A percentile compares a stretch with the other conserved stretches of the same genome.
Conservation (phyloP, 768 basidiomycete species). For the Russula griseocarnosa region DNA sequence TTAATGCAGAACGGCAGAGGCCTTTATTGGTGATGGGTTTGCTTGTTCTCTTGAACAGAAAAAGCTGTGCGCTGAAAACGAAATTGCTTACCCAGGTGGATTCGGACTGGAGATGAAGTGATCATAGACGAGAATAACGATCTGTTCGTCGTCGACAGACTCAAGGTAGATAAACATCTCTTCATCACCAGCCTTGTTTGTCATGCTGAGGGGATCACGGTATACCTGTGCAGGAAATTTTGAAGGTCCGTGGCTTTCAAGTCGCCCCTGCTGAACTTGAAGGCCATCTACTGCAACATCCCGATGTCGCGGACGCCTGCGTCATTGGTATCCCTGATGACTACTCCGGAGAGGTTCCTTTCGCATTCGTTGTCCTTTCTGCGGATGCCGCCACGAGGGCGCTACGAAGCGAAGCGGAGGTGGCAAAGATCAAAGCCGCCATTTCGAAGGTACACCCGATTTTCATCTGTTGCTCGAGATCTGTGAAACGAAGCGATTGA, state of each 20-base stretch:
- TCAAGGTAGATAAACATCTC: constrained; percentile 42
- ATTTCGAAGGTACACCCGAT: constrained; percentile 20
- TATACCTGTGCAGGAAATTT: constrained; percentile 45
- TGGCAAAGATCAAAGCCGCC: constrained; percentile 19
- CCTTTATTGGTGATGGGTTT: constrained; percentile 66
- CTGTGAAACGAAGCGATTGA: neutral
- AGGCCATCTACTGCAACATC: constrained; percentile 57
- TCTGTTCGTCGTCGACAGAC: constrained; percentile 55
- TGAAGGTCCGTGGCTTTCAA: constrained; percentile 70
- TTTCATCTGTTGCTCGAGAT: neutral
- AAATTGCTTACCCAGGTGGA: constrained; percentile 47
- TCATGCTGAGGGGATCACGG: constrained; percentile 26
- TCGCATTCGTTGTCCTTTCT: constrained; percentile 61
- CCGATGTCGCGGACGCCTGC: constrained; percentile 57
- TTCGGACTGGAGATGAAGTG: constrained; percentile 65
- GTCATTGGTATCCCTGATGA: constrained; percentile 66
- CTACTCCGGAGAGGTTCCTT: constrained; percentile 66
- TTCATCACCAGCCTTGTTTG: neutral
- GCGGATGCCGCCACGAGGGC: constrained; percentile 16
- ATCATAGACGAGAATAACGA: constrained; percentile 51
- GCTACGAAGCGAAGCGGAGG: neutral
- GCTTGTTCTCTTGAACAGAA: constrained; percentile 13
- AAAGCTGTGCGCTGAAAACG: neutral
- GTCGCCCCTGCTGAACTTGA: constrained; percentile 73
- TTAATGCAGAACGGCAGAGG: constrained; percentile 54